Percentiles rank a stretch among this genome's conserved stretches.
phyloP scores from a whole-genome alignment of 2,329 filamentous ascomycete genomes.

The Pseudogymnoascus sp. region DNA sequence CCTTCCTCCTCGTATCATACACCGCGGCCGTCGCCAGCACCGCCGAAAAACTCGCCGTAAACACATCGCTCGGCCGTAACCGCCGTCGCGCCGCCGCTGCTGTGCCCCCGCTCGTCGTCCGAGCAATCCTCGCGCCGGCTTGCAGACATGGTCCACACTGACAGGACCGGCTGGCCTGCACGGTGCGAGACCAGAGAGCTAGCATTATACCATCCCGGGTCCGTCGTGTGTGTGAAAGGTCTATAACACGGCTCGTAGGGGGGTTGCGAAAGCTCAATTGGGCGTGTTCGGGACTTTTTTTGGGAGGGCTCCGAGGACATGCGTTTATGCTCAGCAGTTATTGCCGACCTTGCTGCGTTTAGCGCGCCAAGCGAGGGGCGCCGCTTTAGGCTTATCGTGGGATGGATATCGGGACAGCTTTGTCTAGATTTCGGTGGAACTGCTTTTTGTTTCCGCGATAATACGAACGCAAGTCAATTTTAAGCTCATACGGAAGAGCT shows the following conservation, averaged over 20 bases:
- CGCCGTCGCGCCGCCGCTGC: constrained; percentile 45
- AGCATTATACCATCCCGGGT: constrained; percentile 47
- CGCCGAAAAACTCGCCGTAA: constrained; percentile 63
- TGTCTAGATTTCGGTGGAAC: not conserved
- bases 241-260: not conserved
- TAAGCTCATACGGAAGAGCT: not conserved
- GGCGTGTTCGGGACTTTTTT: not conserved
- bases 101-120: constrained; percentile 45
- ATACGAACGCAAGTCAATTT: constrained; percentile 5
- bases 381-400: constrained; percentile 3
- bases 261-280: not conserved
- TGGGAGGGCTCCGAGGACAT: not conserved
- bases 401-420: not conserved
- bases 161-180: constrained; percentile 54
- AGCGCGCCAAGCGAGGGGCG: constrained; percentile 4
- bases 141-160: constrained; percentile 57
- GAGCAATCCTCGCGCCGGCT: constrained; percentile 34
- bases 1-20: constrained; percentile 55
- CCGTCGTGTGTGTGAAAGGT: constrained; percentile 14
- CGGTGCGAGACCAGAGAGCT: constrained; percentile 61
- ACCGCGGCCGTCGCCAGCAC: constrained; percentile 60
- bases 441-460: not conserved
- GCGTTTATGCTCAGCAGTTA: not conserved
- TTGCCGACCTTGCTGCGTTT: constrained; percentile 4
- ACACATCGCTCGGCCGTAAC: constrained; percentile 46